Evolutionary conservation across 306 rosid species (phyloP).

Genomic region (Cercis canadensis): DNA sequence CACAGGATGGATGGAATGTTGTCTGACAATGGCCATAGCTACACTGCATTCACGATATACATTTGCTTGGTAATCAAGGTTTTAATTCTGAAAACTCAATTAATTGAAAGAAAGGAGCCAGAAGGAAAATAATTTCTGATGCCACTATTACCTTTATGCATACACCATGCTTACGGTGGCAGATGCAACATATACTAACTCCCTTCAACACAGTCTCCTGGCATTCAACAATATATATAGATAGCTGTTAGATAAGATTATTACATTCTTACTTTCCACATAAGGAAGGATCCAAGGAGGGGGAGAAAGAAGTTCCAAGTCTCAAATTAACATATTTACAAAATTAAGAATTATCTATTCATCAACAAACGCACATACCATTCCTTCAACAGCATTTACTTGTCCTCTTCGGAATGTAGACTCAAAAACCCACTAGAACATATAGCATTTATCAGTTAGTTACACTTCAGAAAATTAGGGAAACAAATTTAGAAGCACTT

Average conservation of each 20-base stretch:
- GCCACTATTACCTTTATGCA: constrained; percentile 74
- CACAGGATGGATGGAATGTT: constrained; percentile 88
- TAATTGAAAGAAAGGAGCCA: constrained; percentile 8
- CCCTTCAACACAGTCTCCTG: constrained; percentile 76
- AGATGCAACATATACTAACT: constrained; percentile 67
- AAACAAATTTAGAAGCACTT: constrained; percentile 3
- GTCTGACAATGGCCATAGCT: constrained; percentile 90
- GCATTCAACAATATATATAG: constrained; percentile 35
- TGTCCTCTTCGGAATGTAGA: constrained; percentile 91
- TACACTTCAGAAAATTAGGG: constrained; percentile 13
- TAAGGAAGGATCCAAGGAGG: neutral
- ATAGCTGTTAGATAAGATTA: constrained; percentile 4
- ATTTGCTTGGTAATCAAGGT: constrained; percentile 26
- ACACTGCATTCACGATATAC: constrained; percentile 68
- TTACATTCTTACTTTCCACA: constrained; percentile 2
- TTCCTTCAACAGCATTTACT: constrained; percentile 71
- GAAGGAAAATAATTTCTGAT: constrained; percentile 16
- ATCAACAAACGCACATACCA: constrained; percentile 65
- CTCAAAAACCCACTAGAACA: constrained; percentile 86
- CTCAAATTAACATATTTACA: neutral
- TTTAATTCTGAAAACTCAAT: constrained; percentile 12
- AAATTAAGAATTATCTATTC: constrained; percentile 23
- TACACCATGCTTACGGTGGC: constrained; percentile 77
- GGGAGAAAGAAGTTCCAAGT: constrained; percentile 14
- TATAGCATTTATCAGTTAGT: constrained; percentile 15